Percentiles rank a stretch among this genome's conserved stretches.
Conservation (phyloP, 1,284 basidiomycete genomes). For the Boletus calvinii region DNA sequence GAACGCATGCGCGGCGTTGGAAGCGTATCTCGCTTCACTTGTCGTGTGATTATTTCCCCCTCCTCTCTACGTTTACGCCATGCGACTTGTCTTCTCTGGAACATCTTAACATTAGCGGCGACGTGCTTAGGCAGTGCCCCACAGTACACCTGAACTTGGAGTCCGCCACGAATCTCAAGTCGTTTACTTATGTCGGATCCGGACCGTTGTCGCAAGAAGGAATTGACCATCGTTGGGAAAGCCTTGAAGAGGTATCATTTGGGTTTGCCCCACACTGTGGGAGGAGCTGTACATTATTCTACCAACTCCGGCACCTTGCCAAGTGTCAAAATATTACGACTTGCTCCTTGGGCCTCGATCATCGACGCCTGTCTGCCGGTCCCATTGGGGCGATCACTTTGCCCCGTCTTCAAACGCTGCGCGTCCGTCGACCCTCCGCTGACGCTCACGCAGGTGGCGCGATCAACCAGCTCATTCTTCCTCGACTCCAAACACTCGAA, state of each 20-base stretch:
- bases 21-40: slow-evolving; percentile 16
- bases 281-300: neutral
- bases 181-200: slow-evolving; percentile 19
- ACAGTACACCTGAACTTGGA: slow-evolving; percentile 6
- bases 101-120: slow-evolving; percentile 7
- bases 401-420: slow-evolving; percentile 16
- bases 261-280: slow-evolving; percentile 9
- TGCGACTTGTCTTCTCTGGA: slow-evolving; percentile 22
- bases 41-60: slow-evolving; percentile 10
- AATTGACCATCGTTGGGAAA: slow-evolving; percentile 15
- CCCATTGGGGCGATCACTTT: slow-evolving; percentile 1
- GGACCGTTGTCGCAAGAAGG: neutral
- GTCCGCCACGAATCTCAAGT: slow-evolving; percentile 18
- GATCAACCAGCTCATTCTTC: slow-evolving; percentile 18
- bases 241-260: slow-evolving; percentile 16
- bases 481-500: slow-evolving; percentile 18
- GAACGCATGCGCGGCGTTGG: slow-evolving; percentile 18
- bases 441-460: neutral
- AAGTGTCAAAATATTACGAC: slow-evolving; percentile 20
- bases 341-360: slow-evolving; percentile 18
- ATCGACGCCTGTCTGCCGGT: neutral
- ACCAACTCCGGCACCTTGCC: slow-evolving; percentile 5
- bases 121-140: neutral
- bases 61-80: slow-evolving; percentile 14
- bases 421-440: slow-evolving; percentile 11